A percentile compares a stretch with the other conserved stretches of the same genome.
phyloP scores from a whole-genome alignment of 73 alveolate species.

The Paramecium caudatum region DNA sequence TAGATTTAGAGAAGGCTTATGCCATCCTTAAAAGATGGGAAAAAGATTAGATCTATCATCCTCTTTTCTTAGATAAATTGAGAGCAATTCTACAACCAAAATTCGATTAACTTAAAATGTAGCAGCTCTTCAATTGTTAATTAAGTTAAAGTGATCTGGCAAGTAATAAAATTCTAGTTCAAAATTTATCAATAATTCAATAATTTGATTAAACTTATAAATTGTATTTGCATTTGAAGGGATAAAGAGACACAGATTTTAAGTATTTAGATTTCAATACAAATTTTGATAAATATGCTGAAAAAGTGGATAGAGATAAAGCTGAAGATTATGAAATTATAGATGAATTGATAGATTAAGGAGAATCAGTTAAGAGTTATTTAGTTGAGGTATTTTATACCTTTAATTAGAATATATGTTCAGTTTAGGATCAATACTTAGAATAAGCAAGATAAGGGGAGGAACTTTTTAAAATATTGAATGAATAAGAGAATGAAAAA shows the following conservation, averaged over 20 bases:
- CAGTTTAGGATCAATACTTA: background rate
- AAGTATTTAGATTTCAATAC: constrained; percentile 49
- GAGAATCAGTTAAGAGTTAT: background rate
- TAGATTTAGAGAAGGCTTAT: constrained; percentile 46
- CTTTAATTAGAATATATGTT: background rate
- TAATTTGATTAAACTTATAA: background rate
- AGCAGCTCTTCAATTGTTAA: background rate
- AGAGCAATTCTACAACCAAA: constrained; percentile 61
- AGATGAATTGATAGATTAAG: background rate
- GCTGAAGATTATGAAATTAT: constrained; percentile 1
- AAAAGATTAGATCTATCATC: constrained; percentile 56
- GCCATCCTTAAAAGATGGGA: constrained; percentile 54
- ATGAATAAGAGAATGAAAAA: constrained; percentile 6
- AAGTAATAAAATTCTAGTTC: constrained; percentile 35
- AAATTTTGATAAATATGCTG: background rate
- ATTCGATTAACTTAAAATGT: constrained; percentile 17
- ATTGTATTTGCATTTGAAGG: constrained; percentile 9
- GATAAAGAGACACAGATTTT: constrained; percentile 3
- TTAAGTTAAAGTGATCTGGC: background rate
- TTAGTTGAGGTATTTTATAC: background rate
- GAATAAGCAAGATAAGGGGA: background rate
- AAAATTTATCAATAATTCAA: constrained; percentile 39
- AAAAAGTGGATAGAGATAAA: background rate
- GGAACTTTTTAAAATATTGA: background rate
- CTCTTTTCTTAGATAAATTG: constrained; percentile 45